Evolutionary conservation across 345 rosid genomes (phyloP).

Genomic region (Excoecaria cochinchinensis): DNA sequence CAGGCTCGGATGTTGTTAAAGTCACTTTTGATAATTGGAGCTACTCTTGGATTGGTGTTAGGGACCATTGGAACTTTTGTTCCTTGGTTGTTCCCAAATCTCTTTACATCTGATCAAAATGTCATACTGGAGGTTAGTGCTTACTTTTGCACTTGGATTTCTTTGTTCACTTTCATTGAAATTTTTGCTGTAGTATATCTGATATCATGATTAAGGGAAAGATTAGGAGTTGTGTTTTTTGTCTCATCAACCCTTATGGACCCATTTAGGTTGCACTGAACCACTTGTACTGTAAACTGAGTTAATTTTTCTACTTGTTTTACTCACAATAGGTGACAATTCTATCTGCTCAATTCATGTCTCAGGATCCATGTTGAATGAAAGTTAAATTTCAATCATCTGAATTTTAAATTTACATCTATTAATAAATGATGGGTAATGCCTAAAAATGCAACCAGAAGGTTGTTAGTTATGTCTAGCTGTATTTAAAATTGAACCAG

Average conservation of each 20-base stretch:
- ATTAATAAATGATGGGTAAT: not conserved
- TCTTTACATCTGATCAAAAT: slow-evolving; percentile 63
- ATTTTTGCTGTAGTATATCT: not conserved
- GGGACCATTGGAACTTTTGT: slow-evolving; percentile 60
- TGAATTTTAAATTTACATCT: not conserved
- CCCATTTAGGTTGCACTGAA: not conserved
- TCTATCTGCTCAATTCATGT: not conserved
- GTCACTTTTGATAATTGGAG: slow-evolving; percentile 70
- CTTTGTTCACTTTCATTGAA: slow-evolving; percentile 2
- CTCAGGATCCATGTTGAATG: not conserved
- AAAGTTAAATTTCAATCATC: not conserved
- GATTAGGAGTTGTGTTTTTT: not conserved
- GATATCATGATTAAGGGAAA: not conserved
- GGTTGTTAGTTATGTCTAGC: not conserved
- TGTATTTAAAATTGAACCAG: not conserved
- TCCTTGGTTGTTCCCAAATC: slow-evolving; percentile 66
- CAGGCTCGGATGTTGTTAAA: slow-evolving; percentile 79
- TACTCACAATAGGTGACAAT: not conserved
- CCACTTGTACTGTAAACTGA: not conserved
- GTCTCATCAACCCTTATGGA: not conserved
- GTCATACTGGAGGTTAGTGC: slow-evolving; percentile 60
- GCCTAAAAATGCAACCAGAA: not conserved
- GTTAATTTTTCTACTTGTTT: slow-evolving; percentile 1
- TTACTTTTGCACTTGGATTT: slow-evolving; percentile 2
- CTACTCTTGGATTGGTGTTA: slow-evolving; percentile 53